Conservation (phyloP, 1,139 yeast genomes). For the Yamadazyma sp. region DNA sequence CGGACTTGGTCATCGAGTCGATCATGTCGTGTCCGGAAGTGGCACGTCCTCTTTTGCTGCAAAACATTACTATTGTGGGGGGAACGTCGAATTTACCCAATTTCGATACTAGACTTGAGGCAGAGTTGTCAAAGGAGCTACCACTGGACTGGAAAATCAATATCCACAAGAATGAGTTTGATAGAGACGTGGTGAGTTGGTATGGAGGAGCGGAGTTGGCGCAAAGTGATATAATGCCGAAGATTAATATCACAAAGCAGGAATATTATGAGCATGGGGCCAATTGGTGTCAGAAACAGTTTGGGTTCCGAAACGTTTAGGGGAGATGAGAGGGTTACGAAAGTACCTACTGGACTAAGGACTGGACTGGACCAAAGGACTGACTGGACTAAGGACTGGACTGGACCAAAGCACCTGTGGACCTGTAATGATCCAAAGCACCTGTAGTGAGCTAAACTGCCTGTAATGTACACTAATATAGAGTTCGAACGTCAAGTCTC, state of each 20-base stretch:
- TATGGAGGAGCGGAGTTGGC: conserved; percentile 51
- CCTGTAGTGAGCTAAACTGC: no score
- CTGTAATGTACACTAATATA: conserved; percentile 5
- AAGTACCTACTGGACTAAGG: no score
- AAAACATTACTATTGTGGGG: conserved; percentile 80
- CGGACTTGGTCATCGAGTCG: conserved; percentile 74
- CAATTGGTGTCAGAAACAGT: conserved; percentile 74
- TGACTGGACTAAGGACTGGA: no score
- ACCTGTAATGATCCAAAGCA: no score
- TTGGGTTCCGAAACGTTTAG: conserved; percentile 55
- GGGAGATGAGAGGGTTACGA: no score
- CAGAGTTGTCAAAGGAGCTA: conserved; percentile 62
- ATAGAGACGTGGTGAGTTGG: conserved; percentile 37
- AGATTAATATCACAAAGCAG: conserved; percentile 64
- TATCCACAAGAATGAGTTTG: conserved; percentile 13
- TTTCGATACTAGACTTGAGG: conserved; percentile 56
- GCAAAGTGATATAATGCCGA: conserved; percentile 48
- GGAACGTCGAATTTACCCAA: conserved; percentile 77
- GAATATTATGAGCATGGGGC: conserved; percentile 88
- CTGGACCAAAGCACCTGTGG: no score
- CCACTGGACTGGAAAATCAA: conserved; percentile 60
- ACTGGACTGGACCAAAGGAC: no score
- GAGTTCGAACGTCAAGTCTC: no score
- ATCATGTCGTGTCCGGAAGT: conserved; percentile 72
- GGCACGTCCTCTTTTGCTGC: conserved; percentile 71